Percentiles rank a stretch among this genome's conserved stretches.
Conservation (phyloP, 192 early-diverging fungal species). For the Gigaspora rosea region DNA sequence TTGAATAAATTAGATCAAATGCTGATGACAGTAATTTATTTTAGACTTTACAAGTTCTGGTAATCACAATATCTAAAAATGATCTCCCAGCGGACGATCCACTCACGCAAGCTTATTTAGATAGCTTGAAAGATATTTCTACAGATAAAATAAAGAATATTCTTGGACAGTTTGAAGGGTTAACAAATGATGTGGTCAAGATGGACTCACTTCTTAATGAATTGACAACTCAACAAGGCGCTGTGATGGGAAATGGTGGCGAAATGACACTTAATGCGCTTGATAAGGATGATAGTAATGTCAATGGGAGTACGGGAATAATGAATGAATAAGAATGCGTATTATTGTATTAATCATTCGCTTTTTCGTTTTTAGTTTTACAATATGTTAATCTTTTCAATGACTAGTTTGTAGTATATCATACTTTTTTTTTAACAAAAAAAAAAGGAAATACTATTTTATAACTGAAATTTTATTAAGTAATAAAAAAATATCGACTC, state of each 20-base stretch:
- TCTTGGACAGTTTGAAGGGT: conserved; percentile 1
- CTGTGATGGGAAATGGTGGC: neutral
- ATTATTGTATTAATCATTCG: too few species aligned
- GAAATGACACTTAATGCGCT: neutral
- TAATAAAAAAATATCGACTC: too few species aligned
- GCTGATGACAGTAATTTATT: neutral
- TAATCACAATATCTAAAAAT: conserved; percentile 17
- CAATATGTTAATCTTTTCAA: too few species aligned
- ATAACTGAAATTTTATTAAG: too few species aligned
- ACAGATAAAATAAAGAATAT: neutral
- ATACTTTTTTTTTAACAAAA: too few species aligned
- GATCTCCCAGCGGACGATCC: conserved; percentile 22
- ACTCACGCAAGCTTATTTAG: conserved; percentile 20
- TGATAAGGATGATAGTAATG: neutral
- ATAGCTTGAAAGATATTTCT: conserved; percentile 24
- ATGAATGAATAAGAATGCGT: neutral
- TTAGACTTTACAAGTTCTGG: conserved; percentile 21
- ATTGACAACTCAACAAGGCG: neutral
- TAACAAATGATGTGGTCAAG: neutral
- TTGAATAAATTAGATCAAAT: neutral
- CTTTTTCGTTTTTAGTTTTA: too few species aligned
- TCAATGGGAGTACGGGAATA: neutral
- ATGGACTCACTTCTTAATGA: neutral
- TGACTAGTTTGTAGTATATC: too few species aligned
- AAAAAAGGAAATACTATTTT: too few species aligned